These are phyloP conservation scores for Ustilago shanxiensis DNA, from an alignment of 1,284 basidiomycete genomes.

Conservation along the genomic window DNA sequence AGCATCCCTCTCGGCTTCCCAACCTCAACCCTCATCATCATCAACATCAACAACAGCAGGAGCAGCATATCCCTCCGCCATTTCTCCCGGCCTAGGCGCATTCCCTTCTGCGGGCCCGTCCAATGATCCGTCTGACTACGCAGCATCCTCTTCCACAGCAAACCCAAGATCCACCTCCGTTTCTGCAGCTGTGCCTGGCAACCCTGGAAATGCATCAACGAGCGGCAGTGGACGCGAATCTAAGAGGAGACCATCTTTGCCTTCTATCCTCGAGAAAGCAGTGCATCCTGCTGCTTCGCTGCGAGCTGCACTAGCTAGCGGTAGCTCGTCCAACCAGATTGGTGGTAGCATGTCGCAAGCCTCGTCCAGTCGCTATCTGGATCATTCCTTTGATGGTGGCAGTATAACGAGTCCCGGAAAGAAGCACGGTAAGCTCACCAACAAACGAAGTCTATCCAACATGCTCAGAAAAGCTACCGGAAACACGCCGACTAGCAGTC, in stretches of 20 bases:
- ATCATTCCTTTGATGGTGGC: slow-evolving; percentile 26
- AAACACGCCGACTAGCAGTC: slow-evolving; percentile 6
- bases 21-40: slow-evolving; percentile 3
- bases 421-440: slow-evolving; percentile 32
- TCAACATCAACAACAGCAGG: no score
- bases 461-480: slow-evolving; percentile 57
- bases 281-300: slow-evolving; percentile 60
- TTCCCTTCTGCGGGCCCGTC: slow-evolving; percentile 1
- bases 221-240: slow-evolving; percentile 31
- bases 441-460: slow-evolving; percentile 58
- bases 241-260: slow-evolving; percentile 57
- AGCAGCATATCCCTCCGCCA: not conserved
- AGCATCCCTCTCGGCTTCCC: slow-evolving; percentile 20
- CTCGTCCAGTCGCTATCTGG: slow-evolving; percentile 13
- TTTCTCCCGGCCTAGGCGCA: slow-evolving; percentile 4
- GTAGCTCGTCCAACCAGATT: slow-evolving; percentile 23
- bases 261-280: slow-evolving; percentile 62
- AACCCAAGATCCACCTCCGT: slow-evolving; percentile 16
- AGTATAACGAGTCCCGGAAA: slow-evolving; percentile 34
- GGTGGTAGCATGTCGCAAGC: slow-evolving; percentile 26
- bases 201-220: not conserved
- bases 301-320: slow-evolving; percentile 51
- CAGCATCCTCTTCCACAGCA: not conserved
- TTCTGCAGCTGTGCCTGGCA: slow-evolving; percentile 7
- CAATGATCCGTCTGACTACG: slow-evolving; percentile 2